phyloP scores from a whole-genome alignment of 768 basidiomycete genomes.

The Mycena belliarum region DNA sequence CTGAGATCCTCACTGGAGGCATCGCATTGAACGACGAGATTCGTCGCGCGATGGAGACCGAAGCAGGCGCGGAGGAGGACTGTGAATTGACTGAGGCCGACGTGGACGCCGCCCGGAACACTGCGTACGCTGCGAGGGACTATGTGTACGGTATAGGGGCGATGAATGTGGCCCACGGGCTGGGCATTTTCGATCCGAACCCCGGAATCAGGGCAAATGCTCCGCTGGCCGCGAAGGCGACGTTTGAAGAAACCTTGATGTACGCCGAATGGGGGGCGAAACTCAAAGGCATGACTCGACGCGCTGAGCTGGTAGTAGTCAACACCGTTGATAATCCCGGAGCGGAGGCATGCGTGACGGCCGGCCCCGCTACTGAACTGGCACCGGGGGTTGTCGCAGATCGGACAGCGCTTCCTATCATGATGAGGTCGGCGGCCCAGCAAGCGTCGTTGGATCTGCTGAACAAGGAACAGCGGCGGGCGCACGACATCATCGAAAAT shows the following conservation, averaged over 20 bases:
- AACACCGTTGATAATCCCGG: background rate
- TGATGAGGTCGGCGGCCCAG: too few relatives aligned
- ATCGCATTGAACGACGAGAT: background rate
- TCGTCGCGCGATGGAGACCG: background rate
- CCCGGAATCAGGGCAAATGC: too few relatives aligned
- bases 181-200: background rate
- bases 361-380: too few relatives aligned
- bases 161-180: background rate
- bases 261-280: background rate
- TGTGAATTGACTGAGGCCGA: background rate
- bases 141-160: background rate
- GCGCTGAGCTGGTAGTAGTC: background rate
- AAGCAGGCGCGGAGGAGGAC: background rate
- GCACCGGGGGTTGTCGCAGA: too few relatives aligned
- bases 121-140: background rate
- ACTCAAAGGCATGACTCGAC: background rate
- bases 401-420: too few relatives aligned
- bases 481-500: slow-evolving; percentile 33
- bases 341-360: background rate
- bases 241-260: background rate
- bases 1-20: background rate
- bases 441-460: slow-evolving; percentile 2
- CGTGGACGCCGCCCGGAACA: background rate
- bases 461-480: slow-evolving; percentile 29
- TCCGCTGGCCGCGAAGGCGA: background rate